A percentile compares a stretch with the other conserved stretches of the same genome.
These are phyloP conservation scores for Cladorrhinum sp. DNA, from an alignment of 2,329 filamentous ascomycete genomes.

Conservation along the genomic window DNA sequence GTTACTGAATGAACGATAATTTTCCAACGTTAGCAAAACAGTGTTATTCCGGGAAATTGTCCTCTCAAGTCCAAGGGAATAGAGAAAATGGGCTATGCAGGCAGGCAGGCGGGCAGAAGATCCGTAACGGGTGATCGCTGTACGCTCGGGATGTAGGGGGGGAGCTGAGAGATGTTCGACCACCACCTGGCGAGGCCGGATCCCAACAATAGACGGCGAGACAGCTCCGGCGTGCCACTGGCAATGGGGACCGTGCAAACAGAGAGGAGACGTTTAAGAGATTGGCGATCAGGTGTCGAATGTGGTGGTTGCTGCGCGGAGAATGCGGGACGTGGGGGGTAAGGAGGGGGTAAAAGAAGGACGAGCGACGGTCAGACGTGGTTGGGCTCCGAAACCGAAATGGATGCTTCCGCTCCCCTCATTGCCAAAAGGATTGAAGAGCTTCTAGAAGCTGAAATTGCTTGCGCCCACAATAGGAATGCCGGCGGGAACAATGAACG, in stretches of 20 bases:
- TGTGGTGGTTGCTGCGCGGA: constrained; percentile 4
- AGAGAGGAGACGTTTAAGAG: neutral
- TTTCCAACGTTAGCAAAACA: constrained; percentile 14
- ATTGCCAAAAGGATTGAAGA: neutral
- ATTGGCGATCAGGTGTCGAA: constrained; percentile 21
- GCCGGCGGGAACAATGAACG: neutral
- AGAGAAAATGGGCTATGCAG: neutral
- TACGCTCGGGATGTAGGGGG: neutral
- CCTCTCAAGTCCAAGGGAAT: neutral
- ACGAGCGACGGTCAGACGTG: neutral
- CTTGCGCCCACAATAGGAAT: neutral
- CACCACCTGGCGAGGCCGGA: neutral
- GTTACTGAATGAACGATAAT: constrained; percentile 13
- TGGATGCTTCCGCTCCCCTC: neutral
- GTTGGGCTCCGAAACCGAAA: constrained; percentile 3
- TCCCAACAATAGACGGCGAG: neutral
- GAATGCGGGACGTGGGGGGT: constrained; percentile 1
- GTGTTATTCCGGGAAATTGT: neutral
- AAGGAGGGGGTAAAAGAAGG: neutral
- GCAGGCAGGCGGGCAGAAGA: neutral
- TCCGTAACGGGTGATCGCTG: too few relatives aligned
- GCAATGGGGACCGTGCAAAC: neutral
- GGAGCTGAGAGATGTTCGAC: neutral
- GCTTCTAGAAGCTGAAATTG: constrained; percentile 24
- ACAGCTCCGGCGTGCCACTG: neutral